Evolutionary conservation across 106 monocot species (phyloP).

Genomic region (Dactylorhiza incarnata): DNA sequence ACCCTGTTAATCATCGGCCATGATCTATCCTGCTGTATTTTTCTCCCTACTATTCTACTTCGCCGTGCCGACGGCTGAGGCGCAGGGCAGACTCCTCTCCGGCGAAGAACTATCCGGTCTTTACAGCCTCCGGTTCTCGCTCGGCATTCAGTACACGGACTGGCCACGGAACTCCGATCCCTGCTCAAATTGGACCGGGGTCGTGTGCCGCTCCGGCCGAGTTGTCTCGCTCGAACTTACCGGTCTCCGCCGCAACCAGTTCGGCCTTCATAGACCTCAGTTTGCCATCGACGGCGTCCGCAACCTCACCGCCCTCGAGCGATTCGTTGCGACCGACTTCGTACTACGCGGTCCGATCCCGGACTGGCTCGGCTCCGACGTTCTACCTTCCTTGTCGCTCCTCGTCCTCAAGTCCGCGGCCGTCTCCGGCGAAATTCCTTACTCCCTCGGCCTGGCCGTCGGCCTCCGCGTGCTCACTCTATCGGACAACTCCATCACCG

Average conservation of each 20-base stretch:
- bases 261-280: conserved; percentile 26
- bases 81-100: conserved; percentile 13
- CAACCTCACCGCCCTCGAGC: conserved; percentile 33
- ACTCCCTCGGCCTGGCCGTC: conserved; percentile 22
- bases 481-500: not conserved
- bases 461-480: conserved; percentile 8
- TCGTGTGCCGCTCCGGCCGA: conserved; percentile 19
- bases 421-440: conserved; percentile 40
- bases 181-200: conserved; percentile 43
- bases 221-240: conserved; percentile 36
- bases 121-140: conserved; percentile 51
- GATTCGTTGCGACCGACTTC: conserved; percentile 52
- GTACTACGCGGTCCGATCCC: conserved; percentile 55
- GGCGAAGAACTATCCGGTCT: conserved; percentile 39
- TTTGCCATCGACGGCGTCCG: conserved; percentile 57
- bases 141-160: conserved; percentile 49
- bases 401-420: conserved; percentile 40
- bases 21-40: not conserved
- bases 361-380: conserved; percentile 10
- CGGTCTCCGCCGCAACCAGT: conserved; percentile 42
- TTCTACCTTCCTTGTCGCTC: conserved; percentile 8
- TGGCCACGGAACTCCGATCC: conserved; percentile 78
- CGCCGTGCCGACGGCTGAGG: not conserved
- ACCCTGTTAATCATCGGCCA: not conserved
- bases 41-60: not conserved